Conservation (phyloP, 805 yeast species). For the Candida anglica region DNA sequence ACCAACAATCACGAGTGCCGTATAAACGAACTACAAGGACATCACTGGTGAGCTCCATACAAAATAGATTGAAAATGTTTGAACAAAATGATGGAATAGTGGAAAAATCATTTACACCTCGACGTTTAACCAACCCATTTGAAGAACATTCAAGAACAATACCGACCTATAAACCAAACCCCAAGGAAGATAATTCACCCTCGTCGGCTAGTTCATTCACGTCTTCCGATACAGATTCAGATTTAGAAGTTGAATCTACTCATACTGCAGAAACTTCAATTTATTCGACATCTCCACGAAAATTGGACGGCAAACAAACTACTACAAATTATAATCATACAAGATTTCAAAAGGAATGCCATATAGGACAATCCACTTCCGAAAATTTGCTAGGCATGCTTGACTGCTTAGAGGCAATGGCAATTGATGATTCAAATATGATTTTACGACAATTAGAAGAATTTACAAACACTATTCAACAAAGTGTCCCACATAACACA, state of each 20-base stretch:
- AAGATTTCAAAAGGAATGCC: not conserved
- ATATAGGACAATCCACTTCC: constrained; percentile 1
- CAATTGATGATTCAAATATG: constrained; percentile 14
- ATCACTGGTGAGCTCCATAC: not conserved
- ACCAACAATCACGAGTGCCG: not conserved
- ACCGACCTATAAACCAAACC: too few species aligned
- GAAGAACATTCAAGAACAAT: too few species aligned
- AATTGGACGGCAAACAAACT: too few species aligned
- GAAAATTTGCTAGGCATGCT: constrained; percentile 14
- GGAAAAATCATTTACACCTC: too few species aligned
- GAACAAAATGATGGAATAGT: constrained; percentile 1
- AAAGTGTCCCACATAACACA: constrained; percentile 20
- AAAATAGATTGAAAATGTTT: constrained; percentile 1
- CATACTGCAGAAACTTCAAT: constrained; percentile 3
- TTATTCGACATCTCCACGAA: not conserved
- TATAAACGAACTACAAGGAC: too few species aligned
- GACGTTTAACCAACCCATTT: too few species aligned
- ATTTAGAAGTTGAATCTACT: constrained; percentile 1
- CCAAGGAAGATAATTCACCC: too few species aligned
- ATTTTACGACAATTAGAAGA: constrained; percentile 13
- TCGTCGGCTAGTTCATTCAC: too few species aligned
- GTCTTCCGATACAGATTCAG: constrained; percentile 3
- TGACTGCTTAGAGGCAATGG: constrained; percentile 26
- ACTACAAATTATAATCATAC: not conserved
- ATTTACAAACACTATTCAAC: constrained; percentile 10